Evolutionary conservation across 108 stramenopile species (phyloP).

Genomic region (Skeletonema marinoi): DNA sequence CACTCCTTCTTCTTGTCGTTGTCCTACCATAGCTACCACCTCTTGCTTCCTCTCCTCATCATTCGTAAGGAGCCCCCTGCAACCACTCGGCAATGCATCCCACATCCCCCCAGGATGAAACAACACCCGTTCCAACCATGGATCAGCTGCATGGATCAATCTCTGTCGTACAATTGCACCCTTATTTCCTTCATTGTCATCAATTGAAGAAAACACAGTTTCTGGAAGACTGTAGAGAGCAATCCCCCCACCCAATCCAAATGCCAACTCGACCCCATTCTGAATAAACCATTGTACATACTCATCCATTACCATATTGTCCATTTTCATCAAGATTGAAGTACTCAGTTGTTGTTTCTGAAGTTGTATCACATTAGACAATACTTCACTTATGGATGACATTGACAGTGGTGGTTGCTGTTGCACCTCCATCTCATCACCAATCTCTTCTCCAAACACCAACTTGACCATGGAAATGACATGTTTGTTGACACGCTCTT

Average conservation of each 20-base stretch:
- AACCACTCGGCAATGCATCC: conserved; percentile 14
- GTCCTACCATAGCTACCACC: too few relatives aligned
- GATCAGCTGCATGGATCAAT: conserved; percentile 32
- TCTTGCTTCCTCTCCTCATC: background rate
- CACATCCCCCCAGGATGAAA: conserved; percentile 41
- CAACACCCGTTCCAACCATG: conserved; percentile 24
- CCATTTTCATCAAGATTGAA: conserved; percentile 3
- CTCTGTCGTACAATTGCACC: conserved; percentile 13
- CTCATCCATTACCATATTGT: conserved; percentile 36
- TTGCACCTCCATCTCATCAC: background rate
- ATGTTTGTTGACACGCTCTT: background rate
- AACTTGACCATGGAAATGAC: background rate
- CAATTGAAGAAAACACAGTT: background rate
- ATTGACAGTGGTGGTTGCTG: background rate
- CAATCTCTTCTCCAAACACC: background rate
- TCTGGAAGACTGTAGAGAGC: conserved; percentile 39
- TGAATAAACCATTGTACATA: conserved; percentile 3
- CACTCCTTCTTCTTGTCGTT: background rate
- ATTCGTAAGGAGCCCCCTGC: conserved; percentile 14
- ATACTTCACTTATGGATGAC: background rate
- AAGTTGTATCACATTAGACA: too few relatives aligned
- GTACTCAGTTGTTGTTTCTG: background rate
- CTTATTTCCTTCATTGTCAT: background rate
- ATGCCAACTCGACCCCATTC: conserved; percentile 8
- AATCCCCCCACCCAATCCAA: conserved; percentile 21